A percentile compares a stretch with the other conserved stretches of the same genome.
Evolutionary conservation across 2,329 filamentous ascomycete genomes (phyloP).

Genomic region (Ambrosiella xylebori): DNA sequence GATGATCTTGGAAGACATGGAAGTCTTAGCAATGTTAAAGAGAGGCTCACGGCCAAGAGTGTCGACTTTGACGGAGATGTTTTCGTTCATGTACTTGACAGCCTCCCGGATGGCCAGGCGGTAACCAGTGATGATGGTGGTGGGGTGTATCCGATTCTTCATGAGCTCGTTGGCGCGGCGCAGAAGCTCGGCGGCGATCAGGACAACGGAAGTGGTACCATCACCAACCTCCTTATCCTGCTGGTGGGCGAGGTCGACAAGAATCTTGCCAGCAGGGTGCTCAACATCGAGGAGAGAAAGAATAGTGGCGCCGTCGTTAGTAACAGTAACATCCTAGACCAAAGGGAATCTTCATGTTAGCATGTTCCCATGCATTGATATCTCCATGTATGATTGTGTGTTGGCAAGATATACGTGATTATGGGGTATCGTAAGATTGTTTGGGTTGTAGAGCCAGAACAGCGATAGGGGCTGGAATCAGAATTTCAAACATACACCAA

Average conservation of each 20-base stretch:
- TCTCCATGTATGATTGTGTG: neutral
- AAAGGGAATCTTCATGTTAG: neutral
- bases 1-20: conserved; percentile 99
- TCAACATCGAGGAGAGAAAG: conserved; percentile 90
- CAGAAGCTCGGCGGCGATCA: conserved; percentile 91
- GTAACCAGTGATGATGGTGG: conserved; percentile 98
- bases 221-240: conserved; percentile 99
- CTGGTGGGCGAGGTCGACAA: conserved; percentile 93
- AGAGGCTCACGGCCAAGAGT: conserved; percentile 77
- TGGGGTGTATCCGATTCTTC: conserved; percentile 99
- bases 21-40: conserved; percentile 91
- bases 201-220: conserved; percentile 91
- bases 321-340: conserved; percentile 80
- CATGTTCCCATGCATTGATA: neutral
- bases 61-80: conserved; percentile 91
- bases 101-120: conserved; percentile 87
- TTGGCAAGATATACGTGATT: neutral
- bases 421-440: neutral
- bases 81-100: conserved; percentile 97
- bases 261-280: conserved; percentile 93
- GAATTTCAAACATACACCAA: conserved; percentile 47
- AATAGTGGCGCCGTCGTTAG: conserved; percentile 96
- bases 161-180: conserved; percentile 91
- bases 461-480: neutral
- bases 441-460: neutral